phyloP scores from a whole-genome alignment of 148 eudicot species.

The Amaranthus cruentus region DNA sequence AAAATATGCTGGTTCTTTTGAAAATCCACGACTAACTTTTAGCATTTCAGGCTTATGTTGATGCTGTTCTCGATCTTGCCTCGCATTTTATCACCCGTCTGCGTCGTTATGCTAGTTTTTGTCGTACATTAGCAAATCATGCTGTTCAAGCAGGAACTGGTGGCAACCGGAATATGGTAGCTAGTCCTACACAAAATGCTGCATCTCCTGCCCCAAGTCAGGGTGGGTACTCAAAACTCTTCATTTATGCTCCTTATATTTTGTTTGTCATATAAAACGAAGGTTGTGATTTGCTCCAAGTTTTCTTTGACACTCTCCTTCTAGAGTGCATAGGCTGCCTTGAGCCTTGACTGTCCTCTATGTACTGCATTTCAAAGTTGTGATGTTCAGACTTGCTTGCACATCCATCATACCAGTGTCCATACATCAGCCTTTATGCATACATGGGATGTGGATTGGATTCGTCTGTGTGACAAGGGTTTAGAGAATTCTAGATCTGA shows the following conservation, averaged over 20 bases:
- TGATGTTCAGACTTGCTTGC: no score
- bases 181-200: conserved; percentile 83
- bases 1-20: neutral
- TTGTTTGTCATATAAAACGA: neutral
- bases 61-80: conserved; percentile 92
- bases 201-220: conserved; percentile 69
- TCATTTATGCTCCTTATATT: neutral
- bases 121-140: conserved; percentile 95
- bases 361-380: no score
- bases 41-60: conserved; percentile 83
- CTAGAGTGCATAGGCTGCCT: no score
- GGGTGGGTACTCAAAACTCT: conserved; percentile 44
- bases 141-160: conserved; percentile 85
- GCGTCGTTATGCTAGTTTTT: conserved; percentile 97
- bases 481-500: no score
- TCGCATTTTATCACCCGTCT: conserved; percentile 97
- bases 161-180: conserved; percentile 80
- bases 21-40: conserved; percentile 11
- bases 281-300: neutral
- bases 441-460: no score
- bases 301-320: no score
- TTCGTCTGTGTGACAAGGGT: no score
- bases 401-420: no score
- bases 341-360: no score
- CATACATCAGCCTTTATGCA: no score